A percentile compares a stretch with the other conserved stretches of the same genome.
Conservation (phyloP, 495 filamentous ascomycete species). For the Aspergillus ellipticus region DNA sequence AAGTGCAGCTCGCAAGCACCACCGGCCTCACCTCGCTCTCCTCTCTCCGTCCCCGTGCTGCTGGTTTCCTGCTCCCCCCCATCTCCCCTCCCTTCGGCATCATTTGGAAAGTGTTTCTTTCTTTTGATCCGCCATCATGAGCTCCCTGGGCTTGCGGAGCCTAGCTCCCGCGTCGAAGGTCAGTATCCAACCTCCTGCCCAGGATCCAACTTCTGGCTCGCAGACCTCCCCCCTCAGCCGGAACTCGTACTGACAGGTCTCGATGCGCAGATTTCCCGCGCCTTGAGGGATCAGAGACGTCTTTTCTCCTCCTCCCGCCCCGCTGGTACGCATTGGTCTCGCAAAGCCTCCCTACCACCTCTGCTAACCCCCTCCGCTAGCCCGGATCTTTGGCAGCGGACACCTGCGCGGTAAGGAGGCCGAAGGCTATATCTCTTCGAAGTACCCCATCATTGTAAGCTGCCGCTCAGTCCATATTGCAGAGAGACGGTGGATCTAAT, state of each 20-base stretch:
- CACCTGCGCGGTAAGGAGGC: slow-evolving; percentile 91
- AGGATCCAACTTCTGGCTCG: slow-evolving; percentile 19
- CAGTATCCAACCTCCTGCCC: slow-evolving; percentile 11
- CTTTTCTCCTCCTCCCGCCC: slow-evolving; percentile 83
- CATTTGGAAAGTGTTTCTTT: slow-evolving; percentile 26
- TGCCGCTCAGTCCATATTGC: slow-evolving; percentile 2
- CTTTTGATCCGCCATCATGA: slow-evolving; percentile 49
- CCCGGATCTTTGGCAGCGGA: slow-evolving; percentile 76
- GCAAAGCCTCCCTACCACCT: slow-evolving; percentile 10
- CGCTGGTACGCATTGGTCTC: slow-evolving; percentile 56
- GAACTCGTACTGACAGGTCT: slow-evolving; percentile 22
- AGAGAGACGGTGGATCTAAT: slow-evolving; percentile 22
- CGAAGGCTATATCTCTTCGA: slow-evolving; percentile 72
- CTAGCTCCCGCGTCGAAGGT: slow-evolving; percentile 56
- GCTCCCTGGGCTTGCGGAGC: slow-evolving; percentile 57
- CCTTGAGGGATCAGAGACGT: slow-evolving; percentile 55
- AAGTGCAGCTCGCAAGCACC: slow-evolving; percentile 35
- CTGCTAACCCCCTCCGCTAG: slow-evolving; percentile 40
- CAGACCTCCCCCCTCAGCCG: slow-evolving; percentile 15
- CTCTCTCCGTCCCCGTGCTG: slow-evolving; percentile 24
- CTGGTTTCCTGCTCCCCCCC: slow-evolving; percentile 14
- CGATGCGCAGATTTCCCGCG: slow-evolving; percentile 39
- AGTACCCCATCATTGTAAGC: slow-evolving; percentile 91
- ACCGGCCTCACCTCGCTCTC: slow-evolving; percentile 20
- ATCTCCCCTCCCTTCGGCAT: slow-evolving; percentile 18